A percentile compares a stretch with the other conserved stretches of the same genome.
Conservation (phyloP, 108 stramenopile genomes). For the Stephanodiscus triporus region DNA sequence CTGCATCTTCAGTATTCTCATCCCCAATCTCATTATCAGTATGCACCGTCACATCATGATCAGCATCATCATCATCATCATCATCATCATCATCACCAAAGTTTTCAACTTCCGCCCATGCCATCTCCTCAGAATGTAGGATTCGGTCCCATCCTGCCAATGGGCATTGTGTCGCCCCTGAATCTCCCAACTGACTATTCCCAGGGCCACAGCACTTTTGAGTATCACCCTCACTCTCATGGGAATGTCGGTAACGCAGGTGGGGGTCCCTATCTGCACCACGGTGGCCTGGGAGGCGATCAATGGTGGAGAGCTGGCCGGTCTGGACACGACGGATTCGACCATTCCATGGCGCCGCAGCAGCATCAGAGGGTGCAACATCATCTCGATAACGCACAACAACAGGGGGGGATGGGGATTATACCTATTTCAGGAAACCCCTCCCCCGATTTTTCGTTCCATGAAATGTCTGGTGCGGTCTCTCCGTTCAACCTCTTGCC, state of each 20-base stretch:
- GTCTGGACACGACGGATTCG: constrained; percentile 3
- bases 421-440: constrained; percentile 20
- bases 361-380: constrained; percentile 10
- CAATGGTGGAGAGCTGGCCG: background rate
- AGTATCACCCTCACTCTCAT: constrained; percentile 7
- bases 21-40: constrained; percentile 5
- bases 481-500: constrained; percentile 34
- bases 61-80: constrained; percentile 2
- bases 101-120: constrained; percentile 8
- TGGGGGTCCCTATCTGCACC: background rate
- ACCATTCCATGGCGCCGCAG: constrained; percentile 11
- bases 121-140: constrained; percentile 12
- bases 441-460: constrained; percentile 31
- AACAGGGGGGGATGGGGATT: constrained; percentile 21
- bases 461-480: constrained; percentile 18
- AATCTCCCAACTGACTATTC: constrained; percentile 22
- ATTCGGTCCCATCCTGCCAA: constrained; percentile 11
- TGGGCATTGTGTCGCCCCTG: constrained; percentile 30
- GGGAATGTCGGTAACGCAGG: background rate
- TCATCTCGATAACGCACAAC: constrained; percentile 14
- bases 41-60: constrained; percentile 5
- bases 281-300: constrained; percentile 4
- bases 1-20: constrained; percentile 12
- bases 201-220: constrained; percentile 2
- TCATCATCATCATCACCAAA: constrained; percentile 3